Evolutionary conservation across 441 rosid genomes (phyloP).

Genomic region (Gossypium gossypioides): DNA sequence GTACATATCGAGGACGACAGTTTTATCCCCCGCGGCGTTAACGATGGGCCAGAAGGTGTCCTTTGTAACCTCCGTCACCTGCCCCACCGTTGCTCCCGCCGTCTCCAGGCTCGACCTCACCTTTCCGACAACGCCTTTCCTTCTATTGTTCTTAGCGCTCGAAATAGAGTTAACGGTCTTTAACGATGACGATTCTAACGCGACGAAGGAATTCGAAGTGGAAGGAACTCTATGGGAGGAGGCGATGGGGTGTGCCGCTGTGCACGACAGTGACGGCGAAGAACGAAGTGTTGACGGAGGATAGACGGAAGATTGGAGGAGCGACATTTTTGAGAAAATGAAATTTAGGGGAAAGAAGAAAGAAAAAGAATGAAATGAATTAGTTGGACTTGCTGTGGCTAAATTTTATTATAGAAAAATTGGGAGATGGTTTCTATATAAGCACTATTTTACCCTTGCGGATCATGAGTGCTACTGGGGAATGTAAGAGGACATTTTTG

Average conservation of each 20-base stretch:
- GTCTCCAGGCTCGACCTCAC: constrained; percentile 55
- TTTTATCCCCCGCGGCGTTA: constrained; percentile 62
- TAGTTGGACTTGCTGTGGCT: not conserved
- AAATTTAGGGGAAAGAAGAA: not conserved
- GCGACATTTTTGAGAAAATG: constrained; percentile 25
- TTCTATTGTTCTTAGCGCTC: not conserved
- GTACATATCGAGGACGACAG: constrained; percentile 88
- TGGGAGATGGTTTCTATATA: not conserved
- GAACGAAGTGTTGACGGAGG: constrained; percentile 26
- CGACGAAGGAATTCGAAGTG: constrained; percentile 14
- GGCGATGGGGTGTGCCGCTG: constrained; percentile 16
- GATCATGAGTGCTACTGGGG: not conserved
- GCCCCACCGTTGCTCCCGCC: constrained; percentile 47
- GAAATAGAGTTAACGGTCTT: constrained; percentile 6
- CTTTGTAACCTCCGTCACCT: constrained; percentile 74
- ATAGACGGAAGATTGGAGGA: constrained; percentile 36
- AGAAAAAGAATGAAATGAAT: not conserved
- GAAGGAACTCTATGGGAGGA: constrained; percentile 13
- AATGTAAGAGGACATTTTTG: not conserved
- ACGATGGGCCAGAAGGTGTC: constrained; percentile 94
- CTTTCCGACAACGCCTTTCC: constrained; percentile 9
- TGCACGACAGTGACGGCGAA: constrained; percentile 15
- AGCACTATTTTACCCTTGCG: not conserved
- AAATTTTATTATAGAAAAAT: not conserved
- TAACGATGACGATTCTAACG: constrained; percentile 3